Conservation (phyloP, 164 flowering plant genomes). For the Magnolia officinalis region DNA sequence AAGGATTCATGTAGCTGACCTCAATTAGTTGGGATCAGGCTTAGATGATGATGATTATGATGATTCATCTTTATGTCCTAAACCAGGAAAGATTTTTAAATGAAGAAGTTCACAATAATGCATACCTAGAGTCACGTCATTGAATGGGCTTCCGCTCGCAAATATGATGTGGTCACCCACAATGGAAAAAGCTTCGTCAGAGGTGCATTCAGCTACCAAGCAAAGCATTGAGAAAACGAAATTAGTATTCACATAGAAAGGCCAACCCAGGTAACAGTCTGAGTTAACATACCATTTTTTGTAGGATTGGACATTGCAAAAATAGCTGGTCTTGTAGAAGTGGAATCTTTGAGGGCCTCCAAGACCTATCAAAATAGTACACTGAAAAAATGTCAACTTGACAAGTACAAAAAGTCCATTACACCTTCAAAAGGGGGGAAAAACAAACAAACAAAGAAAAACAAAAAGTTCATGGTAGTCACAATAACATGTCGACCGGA, state of each 20-base stretch:
- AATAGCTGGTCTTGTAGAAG: slow-evolving; percentile 94
- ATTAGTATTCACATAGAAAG: neutral
- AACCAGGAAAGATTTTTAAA: neutral
- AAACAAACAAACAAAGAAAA: neutral
- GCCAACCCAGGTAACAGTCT: neutral
- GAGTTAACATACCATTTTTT: slow-evolving; percentile 57
- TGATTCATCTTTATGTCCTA: no score
- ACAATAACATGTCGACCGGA: neutral
- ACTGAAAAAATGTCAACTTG: neutral
- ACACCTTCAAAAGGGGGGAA: neutral
- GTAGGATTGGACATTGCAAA: slow-evolving; percentile 98
- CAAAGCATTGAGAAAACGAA: slow-evolving; percentile 9
- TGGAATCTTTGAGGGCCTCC: slow-evolving; percentile 86
- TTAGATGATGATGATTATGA: no score
- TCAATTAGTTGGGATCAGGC: no score
- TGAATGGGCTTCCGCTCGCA: slow-evolving; percentile 98
- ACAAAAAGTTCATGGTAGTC: neutral
- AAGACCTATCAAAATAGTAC: slow-evolving; percentile 49
- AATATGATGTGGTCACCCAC: slow-evolving; percentile 81
- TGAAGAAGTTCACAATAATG: neutral
- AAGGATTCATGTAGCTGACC: no score
- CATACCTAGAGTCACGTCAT: slow-evolving; percentile 80
- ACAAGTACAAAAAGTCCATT: neutral
- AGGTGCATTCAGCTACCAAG: slow-evolving; percentile 87
- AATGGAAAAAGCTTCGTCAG: slow-evolving; percentile 86